A percentile compares a stretch with the other conserved stretches of the same genome.
Evolutionary conservation across 345 rosid genomes (phyloP).

Genomic region (Eucalyptus dawsonii): DNA sequence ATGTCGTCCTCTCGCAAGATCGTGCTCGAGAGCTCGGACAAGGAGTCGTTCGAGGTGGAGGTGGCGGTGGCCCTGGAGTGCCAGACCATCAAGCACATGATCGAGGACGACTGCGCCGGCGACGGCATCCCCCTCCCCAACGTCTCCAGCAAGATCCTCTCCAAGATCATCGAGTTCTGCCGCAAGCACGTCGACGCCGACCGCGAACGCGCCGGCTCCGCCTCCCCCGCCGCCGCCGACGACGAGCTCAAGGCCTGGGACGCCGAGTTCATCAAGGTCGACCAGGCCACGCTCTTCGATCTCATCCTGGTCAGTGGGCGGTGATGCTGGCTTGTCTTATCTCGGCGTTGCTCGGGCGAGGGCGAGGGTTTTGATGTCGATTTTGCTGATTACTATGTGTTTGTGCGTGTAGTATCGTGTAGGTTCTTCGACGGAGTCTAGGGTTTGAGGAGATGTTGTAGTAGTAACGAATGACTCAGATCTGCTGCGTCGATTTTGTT

Average conservation of each 20-base stretch:
- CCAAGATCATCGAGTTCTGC: conserved; percentile 72
- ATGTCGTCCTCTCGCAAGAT: conserved; percentile 19
- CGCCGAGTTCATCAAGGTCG: conserved; percentile 46
- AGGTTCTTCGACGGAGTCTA: background rate
- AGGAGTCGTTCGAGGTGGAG: conserved; percentile 54
- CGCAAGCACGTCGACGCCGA: conserved; percentile 55
- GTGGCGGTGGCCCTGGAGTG: conserved; percentile 48
- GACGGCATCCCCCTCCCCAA: conserved; percentile 57
- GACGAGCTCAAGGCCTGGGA: conserved; percentile 43
- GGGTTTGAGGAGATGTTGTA: background rate
- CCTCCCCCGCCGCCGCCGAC: conserved; percentile 2
- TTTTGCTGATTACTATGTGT: background rate
- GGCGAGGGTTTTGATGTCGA: background rate
- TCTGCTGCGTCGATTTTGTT: background rate
- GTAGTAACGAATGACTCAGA: background rate
- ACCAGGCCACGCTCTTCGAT: conserved; percentile 47
- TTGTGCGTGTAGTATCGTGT: background rate
- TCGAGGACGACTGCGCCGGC: conserved; percentile 49
- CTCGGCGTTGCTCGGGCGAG: background rate
- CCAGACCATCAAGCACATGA: conserved; percentile 60
- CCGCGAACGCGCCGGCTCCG: background rate
- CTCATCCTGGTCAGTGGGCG: conserved; percentile 33
- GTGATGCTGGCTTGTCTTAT: background rate
- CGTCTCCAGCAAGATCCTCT: conserved; percentile 49
- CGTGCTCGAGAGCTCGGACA: conserved; percentile 42